Conservation (phyloP, 192 early-diverging fungal species). For the Umbelopsis sp. region DNA sequence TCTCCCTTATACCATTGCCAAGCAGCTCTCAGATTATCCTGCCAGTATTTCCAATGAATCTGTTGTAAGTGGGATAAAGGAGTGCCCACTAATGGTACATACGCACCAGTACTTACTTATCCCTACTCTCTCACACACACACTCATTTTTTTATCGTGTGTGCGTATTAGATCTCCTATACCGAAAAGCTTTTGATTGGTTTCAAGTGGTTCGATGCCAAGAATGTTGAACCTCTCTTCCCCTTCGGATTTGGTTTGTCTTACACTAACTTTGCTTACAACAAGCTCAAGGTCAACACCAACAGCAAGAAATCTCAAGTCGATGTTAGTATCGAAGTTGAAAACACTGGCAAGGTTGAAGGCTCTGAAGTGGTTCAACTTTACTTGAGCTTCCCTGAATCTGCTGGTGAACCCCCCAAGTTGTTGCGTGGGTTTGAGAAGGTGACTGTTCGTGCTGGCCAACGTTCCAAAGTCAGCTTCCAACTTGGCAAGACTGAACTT, state of each 20-base stretch:
- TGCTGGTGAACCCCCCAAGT: conserved; percentile 42
- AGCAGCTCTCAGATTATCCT: conserved; percentile 40
- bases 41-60: not conserved
- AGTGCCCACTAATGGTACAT: too few species aligned
- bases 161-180: too few species aligned
- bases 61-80: too few species aligned
- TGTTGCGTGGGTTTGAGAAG: conserved; percentile 39
- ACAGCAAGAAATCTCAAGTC: conserved; percentile 11
- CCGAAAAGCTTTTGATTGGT: conserved; percentile 55
- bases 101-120: too few species aligned
- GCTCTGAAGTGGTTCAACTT: conserved; percentile 35
- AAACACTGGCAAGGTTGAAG: conserved; percentile 29
- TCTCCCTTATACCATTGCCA: conserved; percentile 62
- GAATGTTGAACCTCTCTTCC: conserved; percentile 51
- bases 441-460: conserved; percentile 8
- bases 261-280: conserved; percentile 63
- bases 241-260: conserved; percentile 65
- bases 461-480: conserved; percentile 37
- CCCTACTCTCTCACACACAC: too few species aligned
- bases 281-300: conserved; percentile 18
- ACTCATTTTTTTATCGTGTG: too few species aligned
- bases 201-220: conserved; percentile 54
- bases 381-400: conserved; percentile 38
- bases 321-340: conserved; percentile 34
- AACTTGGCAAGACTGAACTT: conserved; percentile 47